Base-by-base conservation (phyloP, 2,329 filamentous ascomycete species). In the Sclerotinia minor region DNA sequence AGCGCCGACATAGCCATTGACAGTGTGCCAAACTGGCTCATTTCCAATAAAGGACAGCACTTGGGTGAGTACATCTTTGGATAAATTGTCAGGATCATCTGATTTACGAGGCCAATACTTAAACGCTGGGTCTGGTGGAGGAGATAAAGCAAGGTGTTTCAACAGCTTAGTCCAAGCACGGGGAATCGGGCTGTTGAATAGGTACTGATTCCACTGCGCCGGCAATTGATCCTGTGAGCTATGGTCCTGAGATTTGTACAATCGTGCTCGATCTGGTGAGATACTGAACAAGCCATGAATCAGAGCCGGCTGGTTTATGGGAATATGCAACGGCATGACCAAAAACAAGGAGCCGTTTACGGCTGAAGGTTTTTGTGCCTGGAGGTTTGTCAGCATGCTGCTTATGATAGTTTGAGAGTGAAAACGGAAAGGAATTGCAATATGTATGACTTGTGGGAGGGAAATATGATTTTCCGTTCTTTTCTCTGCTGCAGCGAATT, bases 241-340 rank as follows among this genome's bases (percentile, higher is more conserved):
- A 49, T 68, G 64, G 41, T 75, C 75, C n/a, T 65, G 70, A 11
- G 68, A 64, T 15, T 68, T 71, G 65, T 76, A 72, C 24, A 78
- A 67, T 38, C 72, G 74, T 4, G 74, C 73, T 32, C 78, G 73
- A 67, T 79, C 77, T 0, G 77, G 76, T 0, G 76, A 74, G 35
- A 79, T 72, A 19, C 73, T 74, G 58, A 79, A 79, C 26, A 77
- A 67, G 5, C 76, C 77, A 64, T 79, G 77, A 13, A 79, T 76
- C 57, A 77, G 75, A 11, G 76, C 72, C n/a, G 77, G 77, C 45
- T 79, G 78, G 7, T 73, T 69, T 5, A 72, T 75, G n/a, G 58
- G 35, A 38, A 78, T 73, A 9, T 75, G 75, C 24, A 79, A 67
- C 13, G 76, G 77, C n/a, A 79, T 67, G 3, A 75, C 76, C 5